Evolutionary conservation across 148 eudicot genomes (phyloP).

Genomic region (Spergularia bocconei): DNA sequence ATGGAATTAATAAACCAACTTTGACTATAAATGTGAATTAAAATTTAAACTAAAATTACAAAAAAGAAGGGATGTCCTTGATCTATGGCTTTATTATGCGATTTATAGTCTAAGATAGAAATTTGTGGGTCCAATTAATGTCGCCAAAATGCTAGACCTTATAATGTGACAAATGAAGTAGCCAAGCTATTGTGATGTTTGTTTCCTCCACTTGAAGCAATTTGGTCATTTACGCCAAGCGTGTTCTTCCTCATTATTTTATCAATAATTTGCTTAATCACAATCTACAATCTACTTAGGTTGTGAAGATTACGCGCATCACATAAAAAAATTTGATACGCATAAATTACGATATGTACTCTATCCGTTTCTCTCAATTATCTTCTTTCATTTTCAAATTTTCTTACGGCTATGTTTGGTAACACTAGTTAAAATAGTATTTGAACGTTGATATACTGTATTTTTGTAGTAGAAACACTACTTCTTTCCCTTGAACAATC

Average conservation of each 20-base stretch:
- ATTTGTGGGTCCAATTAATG: slow-evolving; percentile 21
- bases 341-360: too few species aligned
- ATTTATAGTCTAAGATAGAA: slow-evolving; percentile 5
- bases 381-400: too few species aligned
- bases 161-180: slow-evolving; percentile 31
- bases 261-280: slow-evolving; percentile 7
- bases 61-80: slow-evolving; percentile 21
- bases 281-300: background rate
- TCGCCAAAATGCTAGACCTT: slow-evolving; percentile 28
- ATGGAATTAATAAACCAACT: slow-evolving; percentile 4
- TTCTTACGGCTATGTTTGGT: too few species aligned
- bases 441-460: too few species aligned
- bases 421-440: too few species aligned
- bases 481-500: too few species aligned
- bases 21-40: slow-evolving; percentile 18
- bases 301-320: too few species aligned
- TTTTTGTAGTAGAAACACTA: too few species aligned
- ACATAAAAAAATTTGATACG: too few species aligned
- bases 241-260: slow-evolving; percentile 23
- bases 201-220: slow-evolving; percentile 34
- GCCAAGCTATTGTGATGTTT: slow-evolving; percentile 26
- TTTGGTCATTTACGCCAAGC: slow-evolving; percentile 26
- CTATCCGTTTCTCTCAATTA: too few species aligned
- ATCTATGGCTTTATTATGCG: slow-evolving; percentile 28
- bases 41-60: slow-evolving; percentile 19